Percentiles rank a stretch among this genome's conserved stretches.
Evolutionary conservation across 2,329 filamentous ascomycete genomes (phyloP).

Genomic region (Aspergillus neotritici): DNA sequence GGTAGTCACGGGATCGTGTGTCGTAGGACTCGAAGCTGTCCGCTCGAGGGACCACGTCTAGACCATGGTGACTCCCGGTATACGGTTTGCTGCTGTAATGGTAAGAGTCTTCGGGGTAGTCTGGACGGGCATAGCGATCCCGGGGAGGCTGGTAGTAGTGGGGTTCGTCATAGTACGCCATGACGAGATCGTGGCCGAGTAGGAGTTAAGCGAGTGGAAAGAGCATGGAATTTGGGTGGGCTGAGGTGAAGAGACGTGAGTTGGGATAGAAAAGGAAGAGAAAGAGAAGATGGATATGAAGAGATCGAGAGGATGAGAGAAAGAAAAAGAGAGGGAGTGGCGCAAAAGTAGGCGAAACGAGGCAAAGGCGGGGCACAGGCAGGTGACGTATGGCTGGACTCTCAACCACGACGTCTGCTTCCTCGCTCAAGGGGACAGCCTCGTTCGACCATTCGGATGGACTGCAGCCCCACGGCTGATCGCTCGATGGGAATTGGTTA

Average conservation of each 20-base stretch:
- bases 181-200: slow-evolving; percentile 13
- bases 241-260: neutral
- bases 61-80: slow-evolving; percentile 9
- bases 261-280: neutral
- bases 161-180: slow-evolving; percentile 36
- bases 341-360: slow-evolving; percentile 10
- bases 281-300: slow-evolving; percentile 1
- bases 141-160: slow-evolving; percentile 21
- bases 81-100: slow-evolving; percentile 18
- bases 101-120: slow-evolving; percentile 27
- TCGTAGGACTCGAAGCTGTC: slow-evolving; percentile 72
- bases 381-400: too few relatives aligned
- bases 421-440: too few relatives aligned
- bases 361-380: too few relatives aligned
- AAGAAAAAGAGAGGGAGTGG: slow-evolving; percentile 13
- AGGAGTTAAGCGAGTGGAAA: neutral
- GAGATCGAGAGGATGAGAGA: slow-evolving; percentile 6
- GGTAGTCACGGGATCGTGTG: slow-evolving; percentile 78
- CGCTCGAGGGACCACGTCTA: slow-evolving; percentile 40
- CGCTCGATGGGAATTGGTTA: too few relatives aligned
- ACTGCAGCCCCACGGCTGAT: too few relatives aligned
- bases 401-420: too few relatives aligned
- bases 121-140: slow-evolving; percentile 28
- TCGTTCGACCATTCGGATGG: too few relatives aligned
- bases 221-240: neutral